Conservation (phyloP, 176 grass and related monocot genomes). For the Guadua angustifolia region DNA sequence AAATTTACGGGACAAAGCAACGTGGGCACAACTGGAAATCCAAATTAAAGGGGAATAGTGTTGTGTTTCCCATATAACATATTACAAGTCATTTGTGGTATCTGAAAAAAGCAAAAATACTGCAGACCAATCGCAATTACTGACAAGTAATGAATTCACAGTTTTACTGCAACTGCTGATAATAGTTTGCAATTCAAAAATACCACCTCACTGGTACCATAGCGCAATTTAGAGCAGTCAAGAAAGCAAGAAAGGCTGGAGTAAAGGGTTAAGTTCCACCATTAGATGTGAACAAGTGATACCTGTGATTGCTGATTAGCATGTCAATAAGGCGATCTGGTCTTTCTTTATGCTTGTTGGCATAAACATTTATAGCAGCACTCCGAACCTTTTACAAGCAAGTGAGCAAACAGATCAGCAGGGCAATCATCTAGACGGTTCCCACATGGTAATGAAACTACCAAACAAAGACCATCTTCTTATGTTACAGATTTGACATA, state of each 20-base stretch:
- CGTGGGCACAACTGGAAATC: neutral
- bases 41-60: neutral
- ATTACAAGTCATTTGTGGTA: neutral
- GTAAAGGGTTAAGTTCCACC: slow-evolving; percentile 1
- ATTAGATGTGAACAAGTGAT: slow-evolving; percentile 16
- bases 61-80: neutral
- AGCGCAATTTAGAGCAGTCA: neutral
- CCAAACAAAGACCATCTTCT: neutral
- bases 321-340: slow-evolving; percentile 97
- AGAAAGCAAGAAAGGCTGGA: neutral
- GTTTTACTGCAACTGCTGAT: slow-evolving; percentile 7
- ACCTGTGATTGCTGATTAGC: slow-evolving; percentile 95
- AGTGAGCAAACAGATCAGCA: slow-evolving; percentile 49
- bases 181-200: slow-evolving; percentile 4
- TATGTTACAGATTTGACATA: slow-evolving; percentile 15
- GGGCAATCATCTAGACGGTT: slow-evolving; percentile 33
- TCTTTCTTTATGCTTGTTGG: slow-evolving; percentile 91
- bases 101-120: neutral
- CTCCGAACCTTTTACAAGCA: slow-evolving; percentile 72
- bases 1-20: neutral
- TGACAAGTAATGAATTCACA: slow-evolving; percentile 16
- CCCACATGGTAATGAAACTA: slow-evolving; percentile 9
- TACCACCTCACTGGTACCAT: neutral
- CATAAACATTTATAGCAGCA: slow-evolving; percentile 89
- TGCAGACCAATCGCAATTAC: neutral